Evolutionary conservation across 768 basidiomycete genomes (phyloP), one percentile per base, ranked within the genome.

Genomic region (Lactarius psammicola): DNA sequence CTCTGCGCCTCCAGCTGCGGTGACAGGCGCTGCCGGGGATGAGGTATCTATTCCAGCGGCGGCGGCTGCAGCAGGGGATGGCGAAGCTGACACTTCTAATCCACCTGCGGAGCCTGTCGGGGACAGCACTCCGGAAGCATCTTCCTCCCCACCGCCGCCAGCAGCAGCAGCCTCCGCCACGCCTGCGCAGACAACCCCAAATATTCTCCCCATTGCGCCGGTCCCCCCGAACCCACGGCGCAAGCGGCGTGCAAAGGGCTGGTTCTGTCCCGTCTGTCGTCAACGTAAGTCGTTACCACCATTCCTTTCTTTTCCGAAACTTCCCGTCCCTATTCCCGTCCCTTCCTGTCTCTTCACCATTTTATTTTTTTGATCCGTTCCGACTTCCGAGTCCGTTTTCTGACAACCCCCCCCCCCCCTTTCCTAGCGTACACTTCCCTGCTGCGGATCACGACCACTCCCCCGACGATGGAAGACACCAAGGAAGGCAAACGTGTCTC

Each of bases 211-310:
- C 9, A 63, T 62, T 36, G 54, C 67, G 5, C 53, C 56, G 0
- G 61, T 69, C 13, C 69, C 77, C 34, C 76, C 80, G 18, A 79
- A 81, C 63, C 76, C 82, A 5, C 82, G 93, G 67, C 81, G 94
- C 74, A 95, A 94, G 81, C 83, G 94, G 70, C 95, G 93, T 79
- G 90, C 93, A 0, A 98, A 98, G 77, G 95, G 95, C 6, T 98
- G 95, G 95, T 93, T 90, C 82, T 98, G 95, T 75, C 95, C 95
- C 33, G 92, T 98, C 57, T 96, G 95, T 76, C 85, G 95, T 70
- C 94, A 95, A 82, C 94, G 93, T 95, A 73, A 76, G 92, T 83
- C 15, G 1, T 42, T 1, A 6, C 40, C 18, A 1, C 42, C 42
- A 6, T 42, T 42, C 6, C 26, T 9, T n/a, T 42, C 10, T 13